Conservation (phyloP, 495 filamentous ascomycete genomes). For the Aspergillus mulundensis region DNA sequence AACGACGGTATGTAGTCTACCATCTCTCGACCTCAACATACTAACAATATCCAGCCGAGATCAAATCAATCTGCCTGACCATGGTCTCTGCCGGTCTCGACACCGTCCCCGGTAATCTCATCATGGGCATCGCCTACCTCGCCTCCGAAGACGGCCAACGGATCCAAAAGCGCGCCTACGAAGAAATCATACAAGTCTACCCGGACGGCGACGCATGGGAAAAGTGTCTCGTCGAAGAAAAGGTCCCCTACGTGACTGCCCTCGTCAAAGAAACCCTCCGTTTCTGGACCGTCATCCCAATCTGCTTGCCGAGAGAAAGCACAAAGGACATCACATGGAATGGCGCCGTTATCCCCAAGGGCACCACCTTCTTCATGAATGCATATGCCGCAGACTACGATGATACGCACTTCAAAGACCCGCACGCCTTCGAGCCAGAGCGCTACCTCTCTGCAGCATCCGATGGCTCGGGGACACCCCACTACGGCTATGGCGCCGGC, state of each 20-base stretch:
- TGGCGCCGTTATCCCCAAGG: slow-evolving; percentile 55
- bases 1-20: slow-evolving; percentile 49
- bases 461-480: slow-evolving; percentile 58
- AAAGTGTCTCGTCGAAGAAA: slow-evolving; percentile 62
- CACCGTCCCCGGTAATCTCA: slow-evolving; percentile 63
- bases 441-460: slow-evolving; percentile 54
- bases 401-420: slow-evolving; percentile 57
- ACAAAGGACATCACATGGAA: slow-evolving; percentile 63
- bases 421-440: slow-evolving; percentile 56
- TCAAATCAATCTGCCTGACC: slow-evolving; percentile 69
- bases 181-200: slow-evolving; percentile 61
- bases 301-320: slow-evolving; percentile 61
- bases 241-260: slow-evolving; percentile 66
- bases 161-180: slow-evolving; percentile 60
- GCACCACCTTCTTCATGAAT: slow-evolving; percentile 69
- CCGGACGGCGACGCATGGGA: slow-evolving; percentile 63
- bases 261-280: slow-evolving; percentile 66
- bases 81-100: slow-evolving; percentile 74
- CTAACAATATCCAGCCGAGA: slow-evolving; percentile 46
- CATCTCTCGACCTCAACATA: background rate
- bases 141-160: slow-evolving; percentile 55
- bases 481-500: slow-evolving; percentile 68
- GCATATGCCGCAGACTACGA: slow-evolving; percentile 70
- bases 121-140: slow-evolving; percentile 71
- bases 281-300: slow-evolving; percentile 71